Evolutionary conservation across 306 rosid species (phyloP).

Genomic region (Fagus sylvatica): DNA sequence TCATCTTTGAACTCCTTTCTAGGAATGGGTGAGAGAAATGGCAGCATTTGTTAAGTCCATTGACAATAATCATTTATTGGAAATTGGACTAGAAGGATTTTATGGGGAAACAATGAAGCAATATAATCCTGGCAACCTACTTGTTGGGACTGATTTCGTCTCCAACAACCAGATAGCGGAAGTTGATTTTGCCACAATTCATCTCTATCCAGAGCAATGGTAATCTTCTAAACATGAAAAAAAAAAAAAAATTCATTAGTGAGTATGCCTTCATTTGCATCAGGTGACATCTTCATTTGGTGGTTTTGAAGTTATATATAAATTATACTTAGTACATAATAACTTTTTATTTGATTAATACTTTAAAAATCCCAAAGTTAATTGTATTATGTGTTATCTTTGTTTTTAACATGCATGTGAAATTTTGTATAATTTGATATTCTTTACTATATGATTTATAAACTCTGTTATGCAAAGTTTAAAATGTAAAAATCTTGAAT

Average conservation of each 20-base stretch:
- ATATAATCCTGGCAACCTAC: conserved; percentile 33
- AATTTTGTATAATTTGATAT: no score
- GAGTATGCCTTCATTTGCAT: no score
- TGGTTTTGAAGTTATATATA: no score
- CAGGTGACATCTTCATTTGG: no score
- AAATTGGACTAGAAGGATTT: conserved; percentile 46
- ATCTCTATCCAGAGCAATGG: conserved; percentile 47
- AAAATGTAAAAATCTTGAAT: no score
- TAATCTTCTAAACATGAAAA: neutral
- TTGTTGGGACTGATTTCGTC: conserved; percentile 41
- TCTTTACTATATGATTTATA: no score
- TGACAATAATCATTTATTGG: conserved; percentile 35
- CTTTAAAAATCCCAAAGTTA: no score
- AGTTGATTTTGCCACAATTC: conserved; percentile 44
- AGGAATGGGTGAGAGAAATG: conserved; percentile 50
- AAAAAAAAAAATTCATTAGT: no score
- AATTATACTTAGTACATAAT: no score
- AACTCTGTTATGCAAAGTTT: neutral
- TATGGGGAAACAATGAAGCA: conserved; percentile 36
- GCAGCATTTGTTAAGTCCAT: conserved; percentile 37
- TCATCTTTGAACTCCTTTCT: neutral
- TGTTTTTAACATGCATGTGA: no score
- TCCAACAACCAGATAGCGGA: conserved; percentile 34
- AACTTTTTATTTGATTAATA: no score
- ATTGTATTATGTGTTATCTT: no score